A percentile compares a stretch with the other conserved stretches of the same genome.
Evolutionary conservation across 2,329 filamentous ascomycete genomes (phyloP).

Genomic region (Beauveria australis): DNA sequence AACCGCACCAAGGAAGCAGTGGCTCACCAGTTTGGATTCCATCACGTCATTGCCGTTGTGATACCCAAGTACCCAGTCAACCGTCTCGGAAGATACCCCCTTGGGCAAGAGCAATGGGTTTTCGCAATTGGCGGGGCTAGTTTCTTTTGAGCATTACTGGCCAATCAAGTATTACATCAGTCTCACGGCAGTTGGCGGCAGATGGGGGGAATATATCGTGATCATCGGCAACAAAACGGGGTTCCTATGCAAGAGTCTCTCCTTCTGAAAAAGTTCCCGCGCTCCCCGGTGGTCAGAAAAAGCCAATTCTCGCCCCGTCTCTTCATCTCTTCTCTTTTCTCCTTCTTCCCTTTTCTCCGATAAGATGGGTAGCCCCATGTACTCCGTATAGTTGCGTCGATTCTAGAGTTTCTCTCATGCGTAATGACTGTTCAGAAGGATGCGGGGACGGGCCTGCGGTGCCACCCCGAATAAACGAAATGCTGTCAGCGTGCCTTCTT

Average conservation of each 20-base stretch:
- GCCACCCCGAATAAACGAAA: not conserved
- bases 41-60: not conserved
- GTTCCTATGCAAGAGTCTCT: not conserved
- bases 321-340: not conserved
- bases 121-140: not conserved
- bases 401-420: too few relatives aligned
- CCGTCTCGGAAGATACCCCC: not conserved
- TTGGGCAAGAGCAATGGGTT: not conserved
- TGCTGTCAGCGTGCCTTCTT: not conserved
- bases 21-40: not conserved
- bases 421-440: too few relatives aligned
- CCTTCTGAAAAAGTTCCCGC: not conserved
- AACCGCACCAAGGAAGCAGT: not conserved
- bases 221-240: not conserved
- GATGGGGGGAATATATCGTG: not conserved
- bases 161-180: too few relatives aligned
- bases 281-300: not conserved
- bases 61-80: not conserved
- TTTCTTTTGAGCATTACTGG: too few relatives aligned
- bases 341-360: not conserved
- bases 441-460: not conserved
- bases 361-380: not conserved
- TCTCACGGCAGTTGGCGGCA: not conserved
- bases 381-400: too few relatives aligned
- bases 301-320: too few relatives aligned